Percentiles rank a stretch among this genome's conserved stretches.
These are phyloP conservation scores for Cryptococcus sp. DNA, from an alignment of 1,284 basidiomycete species.

Conservation along the genomic window DNA sequence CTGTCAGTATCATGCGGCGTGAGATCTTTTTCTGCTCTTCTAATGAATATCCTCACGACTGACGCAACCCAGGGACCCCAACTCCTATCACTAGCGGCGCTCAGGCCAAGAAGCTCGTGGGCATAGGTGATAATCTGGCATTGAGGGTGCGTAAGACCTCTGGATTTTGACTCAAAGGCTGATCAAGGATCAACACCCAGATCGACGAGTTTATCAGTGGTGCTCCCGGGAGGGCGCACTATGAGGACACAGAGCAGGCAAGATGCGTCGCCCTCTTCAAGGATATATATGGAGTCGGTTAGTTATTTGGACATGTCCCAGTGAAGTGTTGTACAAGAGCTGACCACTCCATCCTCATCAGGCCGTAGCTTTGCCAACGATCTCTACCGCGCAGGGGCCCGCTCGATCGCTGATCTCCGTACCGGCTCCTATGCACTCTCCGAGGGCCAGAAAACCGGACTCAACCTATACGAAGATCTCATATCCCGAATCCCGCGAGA, in stretches of 20 bases:
- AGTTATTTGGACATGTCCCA: conserved; percentile 26
- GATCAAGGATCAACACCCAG: conserved; percentile 14
- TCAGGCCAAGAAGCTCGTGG: conserved; percentile 63
- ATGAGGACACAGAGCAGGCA: conserved; percentile 41
- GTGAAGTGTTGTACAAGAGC: background rate
- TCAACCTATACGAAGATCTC: conserved; percentile 67
- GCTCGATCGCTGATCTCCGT: conserved; percentile 70
- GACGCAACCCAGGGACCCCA: conserved; percentile 51
- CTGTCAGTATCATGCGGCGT: conserved; percentile 40
- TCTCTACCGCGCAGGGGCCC: conserved; percentile 72
- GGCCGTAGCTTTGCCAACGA: conserved; percentile 57
- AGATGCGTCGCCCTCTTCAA: conserved; percentile 56
- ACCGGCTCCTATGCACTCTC: conserved; percentile 61
- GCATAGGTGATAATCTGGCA: conserved; percentile 71
- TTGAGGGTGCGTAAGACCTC: conserved; percentile 57
- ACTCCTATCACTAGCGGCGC: conserved; percentile 61
- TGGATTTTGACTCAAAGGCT: background rate
- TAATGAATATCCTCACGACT: background rate
- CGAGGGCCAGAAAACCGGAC: conserved; percentile 65
- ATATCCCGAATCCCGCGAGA: conserved; percentile 76
- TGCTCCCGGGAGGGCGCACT: conserved; percentile 33
- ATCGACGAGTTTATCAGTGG: conserved; percentile 46
- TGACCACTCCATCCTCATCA: background rate
- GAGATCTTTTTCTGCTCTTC: conserved; percentile 39
- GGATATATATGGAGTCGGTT: conserved; percentile 81